Conservation (phyloP, 768 basidiomycete genomes). For the Trametes gibbosa region DNA sequence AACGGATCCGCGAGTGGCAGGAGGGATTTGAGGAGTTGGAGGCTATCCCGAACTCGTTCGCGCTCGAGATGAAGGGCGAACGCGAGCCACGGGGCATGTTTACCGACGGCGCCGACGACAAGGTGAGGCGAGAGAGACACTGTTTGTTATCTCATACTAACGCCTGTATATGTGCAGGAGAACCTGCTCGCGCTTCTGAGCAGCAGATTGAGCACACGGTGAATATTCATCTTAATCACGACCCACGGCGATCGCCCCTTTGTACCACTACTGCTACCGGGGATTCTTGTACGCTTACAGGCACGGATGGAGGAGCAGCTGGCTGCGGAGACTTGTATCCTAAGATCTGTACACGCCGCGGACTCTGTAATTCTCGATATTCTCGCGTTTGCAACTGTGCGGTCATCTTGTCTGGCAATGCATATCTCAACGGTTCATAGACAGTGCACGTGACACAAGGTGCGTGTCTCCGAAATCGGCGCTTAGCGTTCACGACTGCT, state of each 20-base stretch:
- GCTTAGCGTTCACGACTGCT: too few relatives aligned
- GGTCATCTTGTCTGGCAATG: background rate
- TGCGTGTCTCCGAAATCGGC: too few relatives aligned
- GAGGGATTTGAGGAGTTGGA: slow-evolving; percentile 32
- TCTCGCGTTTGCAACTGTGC: background rate
- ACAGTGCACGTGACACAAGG: too few relatives aligned
- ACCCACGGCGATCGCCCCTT: background rate
- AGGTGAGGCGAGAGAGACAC: slow-evolving; percentile 12
- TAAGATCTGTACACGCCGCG: background rate
- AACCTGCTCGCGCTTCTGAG: slow-evolving; percentile 18
- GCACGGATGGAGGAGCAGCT: background rate
- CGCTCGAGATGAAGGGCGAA: slow-evolving; percentile 27
- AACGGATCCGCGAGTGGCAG: slow-evolving; percentile 27
- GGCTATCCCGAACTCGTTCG: slow-evolving; percentile 33
- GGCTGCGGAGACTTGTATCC: background rate
- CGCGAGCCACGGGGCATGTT: slow-evolving; percentile 28
- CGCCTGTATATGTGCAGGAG: slow-evolving; percentile 2
- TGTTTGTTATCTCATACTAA: background rate
- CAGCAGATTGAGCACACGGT: slow-evolving; percentile 13
- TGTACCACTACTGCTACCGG: background rate
- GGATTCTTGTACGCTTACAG: background rate
- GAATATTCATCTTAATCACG: background rate
- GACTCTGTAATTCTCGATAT: background rate
- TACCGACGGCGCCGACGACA: slow-evolving; percentile 22
- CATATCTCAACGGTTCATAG: too few relatives aligned